Evolutionary conservation across 1,284 basidiomycete species (phyloP), one percentile per base, ranked within the genome.

Genomic region (Ganoderma meredithae): DNA sequence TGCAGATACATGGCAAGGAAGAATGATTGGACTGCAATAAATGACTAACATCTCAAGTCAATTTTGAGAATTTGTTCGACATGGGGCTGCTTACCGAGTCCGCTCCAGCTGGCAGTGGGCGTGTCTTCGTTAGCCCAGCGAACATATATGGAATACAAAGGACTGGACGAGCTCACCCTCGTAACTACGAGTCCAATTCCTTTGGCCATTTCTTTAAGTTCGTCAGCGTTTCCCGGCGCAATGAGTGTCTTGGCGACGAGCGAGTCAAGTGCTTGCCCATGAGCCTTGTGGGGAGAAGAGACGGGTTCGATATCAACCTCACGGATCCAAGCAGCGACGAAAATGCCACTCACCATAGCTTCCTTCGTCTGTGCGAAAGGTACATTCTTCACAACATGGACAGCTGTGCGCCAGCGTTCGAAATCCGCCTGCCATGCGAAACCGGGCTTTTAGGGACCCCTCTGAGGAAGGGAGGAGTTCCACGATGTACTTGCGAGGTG

Each of bases 401-500:
- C 53, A 12, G 60, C 43, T n/a, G 64, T 64, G 27, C 71, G 69
- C 69, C 74, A 75, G 70, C 77, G 73, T 80, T 75, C 60, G 58
- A 39, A 47, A 19, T 36, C 27, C 47, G 47, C 47, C 43, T 67
- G 61, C 43, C 36, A 67, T 1, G 40, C 49, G 8, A 61, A 61
- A 3, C 65, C 65, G 15, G 65, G 65, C 60, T 63, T 6, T 52
- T 10, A 4, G 65, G 65, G 4, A 67, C 17, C n/a, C 58, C 63
- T 6, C 43, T 52, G 40, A 67, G 39, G 49, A 67, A 49, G 1
- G 65, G 65, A 2, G 63, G 40, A 59, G 13, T 8, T 67, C 53
- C 15, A 67, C 65, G 4, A 63, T 15, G 47, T 56, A 67, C 31
- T 27, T 63, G 6, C 65, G 61, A 5, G 60, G 61, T 9, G 60